Evolutionary conservation across 2,329 filamentous ascomycete genomes (phyloP), one percentile per base, ranked within the genome.

Genomic region (Thelonectria rubi): DNA sequence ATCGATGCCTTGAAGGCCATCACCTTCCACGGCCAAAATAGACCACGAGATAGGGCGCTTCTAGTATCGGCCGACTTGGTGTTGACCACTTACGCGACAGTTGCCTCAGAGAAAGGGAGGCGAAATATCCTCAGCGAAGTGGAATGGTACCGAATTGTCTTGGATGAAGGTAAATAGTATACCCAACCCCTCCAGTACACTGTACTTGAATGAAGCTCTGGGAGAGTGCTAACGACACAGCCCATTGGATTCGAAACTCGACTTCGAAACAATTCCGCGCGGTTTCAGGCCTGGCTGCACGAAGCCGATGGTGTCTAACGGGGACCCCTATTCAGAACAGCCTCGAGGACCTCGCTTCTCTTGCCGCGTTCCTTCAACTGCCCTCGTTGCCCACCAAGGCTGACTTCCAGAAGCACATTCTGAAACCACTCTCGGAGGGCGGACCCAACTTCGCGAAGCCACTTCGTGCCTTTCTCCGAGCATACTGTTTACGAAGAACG

Each of bases 281-380:
- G 0, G 79, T 80, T 2, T 67, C 70, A 7, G 72, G 76, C 0
- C 73, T 87, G 0, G 60, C 68, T 2, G 78, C 83, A 0, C 73
- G 75, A 2, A 78, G 76, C 0, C 76, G 84, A 5, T 86, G 84
- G 84, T 85, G 82, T 57, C 69, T 86, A 0, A 82, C 81, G 0
- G 83, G 82, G 0, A 86, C 84, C 0, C 84, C 84, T 0, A 81
- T 86, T 8, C 84, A 86, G 60, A 86, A 86, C 64, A 76, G 74
- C 1, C 73, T 86, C 0, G 79, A 81, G 3, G 84, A 87, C 17
- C 75, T 87, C 1, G 63, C 59, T 4, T 66, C 69, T 0, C 49
- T 71, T 0, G 57, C 63, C 17, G 45, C 40, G 1, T 71, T 71
- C 11, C 60, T 71, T 0, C 53, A 54, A 30, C 47, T 2, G 20